phyloP scores from a whole-genome alignment of 331 rosid species.

The Cydonia oblonga region DNA sequence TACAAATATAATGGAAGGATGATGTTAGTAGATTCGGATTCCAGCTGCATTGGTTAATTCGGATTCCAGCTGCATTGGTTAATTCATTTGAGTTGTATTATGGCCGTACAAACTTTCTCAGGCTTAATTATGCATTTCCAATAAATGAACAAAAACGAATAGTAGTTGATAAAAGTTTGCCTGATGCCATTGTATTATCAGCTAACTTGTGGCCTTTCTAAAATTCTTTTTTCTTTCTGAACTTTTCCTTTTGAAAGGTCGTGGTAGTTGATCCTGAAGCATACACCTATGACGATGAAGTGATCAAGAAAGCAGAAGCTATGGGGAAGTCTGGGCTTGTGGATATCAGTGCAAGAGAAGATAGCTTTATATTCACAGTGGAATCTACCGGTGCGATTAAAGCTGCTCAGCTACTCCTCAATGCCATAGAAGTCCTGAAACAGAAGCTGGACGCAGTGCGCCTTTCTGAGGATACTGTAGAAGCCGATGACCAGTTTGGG shows the following conservation, averaged over 20 bases:
- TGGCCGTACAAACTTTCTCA: too few relatives aligned
- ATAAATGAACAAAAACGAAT: background rate
- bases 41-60: background rate
- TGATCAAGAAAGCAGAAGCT: constrained; percentile 86
- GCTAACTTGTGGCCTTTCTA: background rate
- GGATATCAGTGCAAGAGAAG: constrained; percentile 75
- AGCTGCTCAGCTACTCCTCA: constrained; percentile 58
- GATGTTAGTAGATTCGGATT: background rate
- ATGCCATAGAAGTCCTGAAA: constrained; percentile 87
- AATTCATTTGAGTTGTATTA: background rate
- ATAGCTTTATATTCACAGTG: constrained; percentile 78
- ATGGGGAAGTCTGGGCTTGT: constrained; percentile 94
- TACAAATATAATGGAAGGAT: background rate
- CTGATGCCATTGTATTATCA: too few relatives aligned
- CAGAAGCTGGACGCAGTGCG: constrained; percentile 90
- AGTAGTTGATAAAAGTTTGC: background rate
- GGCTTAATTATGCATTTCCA: too few relatives aligned
- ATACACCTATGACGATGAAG: constrained; percentile 87
- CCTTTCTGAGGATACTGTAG: constrained; percentile 80
- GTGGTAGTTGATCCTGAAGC: constrained; percentile 67
- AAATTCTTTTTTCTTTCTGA: background rate
- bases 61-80: background rate
- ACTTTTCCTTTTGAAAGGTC: constrained; percentile 30
- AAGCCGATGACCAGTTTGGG: constrained; percentile 90
- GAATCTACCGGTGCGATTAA: constrained; percentile 82